Conservation (phyloP, 2,329 filamentous ascomycete genomes). For the Zymoseptoria pseudotritici region DNA sequence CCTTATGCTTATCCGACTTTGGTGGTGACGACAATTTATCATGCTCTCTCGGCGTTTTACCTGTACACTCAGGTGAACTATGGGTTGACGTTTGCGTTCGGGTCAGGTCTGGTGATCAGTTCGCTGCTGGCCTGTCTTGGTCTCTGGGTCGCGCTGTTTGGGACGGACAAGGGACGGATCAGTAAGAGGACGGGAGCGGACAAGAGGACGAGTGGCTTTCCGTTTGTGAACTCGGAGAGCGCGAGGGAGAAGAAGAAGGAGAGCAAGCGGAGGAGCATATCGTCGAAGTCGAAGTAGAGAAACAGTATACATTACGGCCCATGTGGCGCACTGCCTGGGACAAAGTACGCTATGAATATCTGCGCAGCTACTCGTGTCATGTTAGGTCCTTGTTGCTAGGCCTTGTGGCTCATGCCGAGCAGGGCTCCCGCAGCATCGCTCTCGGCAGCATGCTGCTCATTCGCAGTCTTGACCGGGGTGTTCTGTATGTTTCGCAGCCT, state of each 20-base stretch:
- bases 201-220: constrained; percentile 59
- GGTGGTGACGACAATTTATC: constrained; percentile 57
- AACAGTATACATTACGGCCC: neutral
- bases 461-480: constrained; percentile 18
- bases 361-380: neutral
- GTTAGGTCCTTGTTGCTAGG: constrained; percentile 1
- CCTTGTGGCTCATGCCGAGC: constrained; percentile 17
- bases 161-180: constrained; percentile 47
- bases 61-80: constrained; percentile 60
- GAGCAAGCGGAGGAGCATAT: constrained; percentile 21
- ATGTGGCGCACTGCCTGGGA: constrained; percentile 1
- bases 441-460: constrained; percentile 12
- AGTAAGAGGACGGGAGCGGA: constrained; percentile 58
- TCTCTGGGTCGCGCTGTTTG: constrained; percentile 57
- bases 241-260: constrained; percentile 26
- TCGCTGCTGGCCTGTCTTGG: constrained; percentile 54
- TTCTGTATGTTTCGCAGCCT: constrained; percentile 17
- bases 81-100: constrained; percentile 47
- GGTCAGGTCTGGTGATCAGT: constrained; percentile 53
- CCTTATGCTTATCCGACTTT: constrained; percentile 54
- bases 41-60: constrained; percentile 56
- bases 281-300: constrained; percentile 13
- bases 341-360: neutral
- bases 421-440: constrained; percentile 24
- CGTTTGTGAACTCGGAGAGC: constrained; percentile 50